A percentile compares a stretch with the other conserved stretches of the same genome.
phyloP scores from a whole-genome alignment of 331 rosid species.

The Ulmus americana region DNA sequence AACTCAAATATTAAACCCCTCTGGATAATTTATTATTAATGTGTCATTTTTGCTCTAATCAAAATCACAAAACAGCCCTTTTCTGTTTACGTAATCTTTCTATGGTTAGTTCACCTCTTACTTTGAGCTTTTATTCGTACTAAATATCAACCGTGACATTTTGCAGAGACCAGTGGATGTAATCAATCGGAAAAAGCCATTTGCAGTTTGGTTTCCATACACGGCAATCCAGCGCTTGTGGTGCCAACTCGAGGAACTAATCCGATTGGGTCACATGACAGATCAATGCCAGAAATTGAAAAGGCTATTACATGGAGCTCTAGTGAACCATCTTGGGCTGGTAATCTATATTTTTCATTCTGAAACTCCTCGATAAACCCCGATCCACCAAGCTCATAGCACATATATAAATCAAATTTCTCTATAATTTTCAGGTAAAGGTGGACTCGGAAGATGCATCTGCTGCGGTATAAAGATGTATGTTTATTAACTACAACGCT shows the following conservation, averaged over 20 bases:
- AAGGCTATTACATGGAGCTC: conserved; percentile 50
- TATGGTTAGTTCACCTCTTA: not conserved
- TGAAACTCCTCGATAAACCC: not conserved
- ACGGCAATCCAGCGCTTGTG: conserved; percentile 69
- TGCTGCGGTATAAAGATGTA: conserved; percentile 15
- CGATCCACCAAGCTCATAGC: too few species aligned
- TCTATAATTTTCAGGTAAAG: conserved; percentile 47
- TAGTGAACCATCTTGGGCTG: conserved; percentile 57
- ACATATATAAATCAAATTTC: not conserved
- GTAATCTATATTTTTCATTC: conserved; percentile 31
- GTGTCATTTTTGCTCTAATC: too few species aligned
- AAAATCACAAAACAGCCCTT: not conserved
- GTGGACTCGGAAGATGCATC: conserved; percentile 65
- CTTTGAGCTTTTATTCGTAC: not conserved
- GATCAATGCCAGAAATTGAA: conserved; percentile 74
- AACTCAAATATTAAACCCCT: too few species aligned
- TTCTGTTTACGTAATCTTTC: not conserved
- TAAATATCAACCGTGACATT: not conserved
- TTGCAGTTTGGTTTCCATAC: conserved; percentile 85
- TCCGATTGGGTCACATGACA: conserved; percentile 62
- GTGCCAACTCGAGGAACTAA: conserved; percentile 63
- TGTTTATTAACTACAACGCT: not conserved
- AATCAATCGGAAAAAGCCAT: conserved; percentile 65
- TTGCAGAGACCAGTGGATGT: conserved; percentile 69
- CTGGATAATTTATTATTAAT: too few species aligned